These are phyloP conservation scores for Podaxis rugospora DNA, from an alignment of 768 basidiomycete species.

Conservation along the genomic window DNA sequence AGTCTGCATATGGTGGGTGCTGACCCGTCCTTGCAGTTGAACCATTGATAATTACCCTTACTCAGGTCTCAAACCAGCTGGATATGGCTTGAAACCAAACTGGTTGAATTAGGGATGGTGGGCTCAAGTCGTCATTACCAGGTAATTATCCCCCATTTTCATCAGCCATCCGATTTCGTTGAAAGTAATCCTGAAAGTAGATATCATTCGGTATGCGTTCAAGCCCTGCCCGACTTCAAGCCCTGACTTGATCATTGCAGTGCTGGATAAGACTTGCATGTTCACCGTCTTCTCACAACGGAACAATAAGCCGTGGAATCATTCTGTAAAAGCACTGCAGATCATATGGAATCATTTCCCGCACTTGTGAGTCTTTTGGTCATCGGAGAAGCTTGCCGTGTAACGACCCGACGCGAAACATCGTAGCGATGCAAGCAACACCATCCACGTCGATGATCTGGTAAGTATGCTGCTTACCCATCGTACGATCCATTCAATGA, in stretches of 20 bases:
- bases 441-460: slow-evolving; percentile 86
- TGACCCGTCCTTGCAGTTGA: not conserved
- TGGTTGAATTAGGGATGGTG: slow-evolving; percentile 83
- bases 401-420: not conserved
- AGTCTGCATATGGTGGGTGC: slow-evolving; percentile 75
- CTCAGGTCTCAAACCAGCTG: slow-evolving; percentile 80
- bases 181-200: slow-evolving; percentile 22
- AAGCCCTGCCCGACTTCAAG: not conserved
- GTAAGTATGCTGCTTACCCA: slow-evolving; percentile 29
- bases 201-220: slow-evolving; percentile 56
- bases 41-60: not conserved
- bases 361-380: slow-evolving; percentile 52
- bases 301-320: slow-evolving; percentile 70
- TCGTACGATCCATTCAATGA: not conserved
- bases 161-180: not conserved
- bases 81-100: slow-evolving; percentile 86
- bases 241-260: slow-evolving; percentile 26
- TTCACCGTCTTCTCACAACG: slow-evolving; percentile 79
- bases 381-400: not conserved
- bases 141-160: slow-evolving; percentile 30
- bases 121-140: slow-evolving; percentile 68
- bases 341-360: slow-evolving; percentile 89
- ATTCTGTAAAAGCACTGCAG: slow-evolving; percentile 77
- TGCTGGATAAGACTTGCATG: slow-evolving; percentile 86
- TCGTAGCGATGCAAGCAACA: slow-evolving; percentile 59